Evolutionary conservation across 345 rosid species (phyloP).

Genomic region (Sonneratia caseolaris): DNA sequence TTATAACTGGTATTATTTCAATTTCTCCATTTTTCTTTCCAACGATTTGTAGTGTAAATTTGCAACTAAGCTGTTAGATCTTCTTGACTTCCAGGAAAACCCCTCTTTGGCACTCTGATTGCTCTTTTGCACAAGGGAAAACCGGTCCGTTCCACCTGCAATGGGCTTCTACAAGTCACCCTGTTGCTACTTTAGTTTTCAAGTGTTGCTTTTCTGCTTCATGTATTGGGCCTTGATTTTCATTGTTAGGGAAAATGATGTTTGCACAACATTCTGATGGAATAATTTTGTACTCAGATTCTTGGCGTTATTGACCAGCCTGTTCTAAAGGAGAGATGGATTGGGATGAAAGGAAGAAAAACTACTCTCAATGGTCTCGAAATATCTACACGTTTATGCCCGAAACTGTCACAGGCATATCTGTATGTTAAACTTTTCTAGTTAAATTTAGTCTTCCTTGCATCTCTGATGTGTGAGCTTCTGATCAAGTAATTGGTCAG

Average conservation of each 20-base stretch:
- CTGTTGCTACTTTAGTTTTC: background rate
- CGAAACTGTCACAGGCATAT: constrained; percentile 66
- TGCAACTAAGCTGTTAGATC: background rate
- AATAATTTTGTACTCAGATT: constrained; percentile 35
- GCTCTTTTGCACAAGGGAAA: constrained; percentile 64
- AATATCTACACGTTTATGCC: constrained; percentile 60
- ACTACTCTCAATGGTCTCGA: constrained; percentile 71
- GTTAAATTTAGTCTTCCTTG: background rate
- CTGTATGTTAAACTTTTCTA: constrained; percentile 39
- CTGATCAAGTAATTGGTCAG: background rate
- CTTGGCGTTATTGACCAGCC: constrained; percentile 94
- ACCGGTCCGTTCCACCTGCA: constrained; percentile 49
- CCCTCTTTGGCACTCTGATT: constrained; percentile 83
- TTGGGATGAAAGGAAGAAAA: constrained; percentile 66
- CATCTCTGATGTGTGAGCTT: background rate
- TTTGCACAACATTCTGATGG: background rate
- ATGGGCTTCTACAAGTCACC: background rate
- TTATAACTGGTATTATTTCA: constrained; percentile 56
- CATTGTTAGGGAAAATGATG: background rate
- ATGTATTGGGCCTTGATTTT: background rate
- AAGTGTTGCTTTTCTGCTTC: background rate
- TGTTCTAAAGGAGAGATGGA: constrained; percentile 79
- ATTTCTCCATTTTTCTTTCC: background rate
- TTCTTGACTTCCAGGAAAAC: constrained; percentile 56
- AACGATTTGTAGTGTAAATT: background rate